Percentiles rank a stretch among this genome's conserved stretches.
These are phyloP conservation scores for Acer campestre DNA, from an alignment of 345 rosid species.

Conservation along the genomic window DNA sequence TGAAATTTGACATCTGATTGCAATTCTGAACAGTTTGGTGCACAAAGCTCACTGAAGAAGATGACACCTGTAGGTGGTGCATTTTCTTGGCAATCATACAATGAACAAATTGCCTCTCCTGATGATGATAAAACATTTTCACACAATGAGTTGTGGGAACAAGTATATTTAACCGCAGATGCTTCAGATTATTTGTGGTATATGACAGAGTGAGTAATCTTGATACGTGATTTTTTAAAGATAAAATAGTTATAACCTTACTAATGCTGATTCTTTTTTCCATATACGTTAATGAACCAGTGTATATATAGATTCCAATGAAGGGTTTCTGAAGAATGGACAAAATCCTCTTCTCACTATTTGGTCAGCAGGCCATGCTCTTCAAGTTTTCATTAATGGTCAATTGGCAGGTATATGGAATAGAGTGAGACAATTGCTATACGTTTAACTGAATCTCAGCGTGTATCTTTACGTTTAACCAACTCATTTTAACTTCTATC, in stretches of 20 bases:
- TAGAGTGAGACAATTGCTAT: neutral
- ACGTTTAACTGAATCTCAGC: neutral
- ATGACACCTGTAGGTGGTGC: constrained; percentile 53
- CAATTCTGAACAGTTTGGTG: constrained; percentile 49
- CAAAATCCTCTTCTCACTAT: constrained; percentile 61
- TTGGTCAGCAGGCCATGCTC: constrained; percentile 80
- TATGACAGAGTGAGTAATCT: constrained; percentile 75
- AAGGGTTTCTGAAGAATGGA: constrained; percentile 68
- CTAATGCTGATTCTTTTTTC: constrained; percentile 4
- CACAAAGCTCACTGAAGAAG: constrained; percentile 59
- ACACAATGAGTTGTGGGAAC: constrained; percentile 71
- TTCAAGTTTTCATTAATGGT: constrained; percentile 75
- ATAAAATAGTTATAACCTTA: neutral
- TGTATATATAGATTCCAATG: constrained; percentile 52
- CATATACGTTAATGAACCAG: constrained; percentile 34
- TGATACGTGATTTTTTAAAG: neutral
- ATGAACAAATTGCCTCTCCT: constrained; percentile 56
- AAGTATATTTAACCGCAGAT: constrained; percentile 72
- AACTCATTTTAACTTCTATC: neutral
- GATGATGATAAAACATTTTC: constrained; percentile 47
- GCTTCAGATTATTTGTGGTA: constrained; percentile 93
- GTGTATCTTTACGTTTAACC: neutral
- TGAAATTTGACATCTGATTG: neutral
- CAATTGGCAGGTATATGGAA: constrained; percentile 60
- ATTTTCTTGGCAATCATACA: constrained; percentile 77